phyloP scores from a whole-genome alignment of 2,329 filamentous ascomycete genomes.

The Fusarium denticulatum region DNA sequence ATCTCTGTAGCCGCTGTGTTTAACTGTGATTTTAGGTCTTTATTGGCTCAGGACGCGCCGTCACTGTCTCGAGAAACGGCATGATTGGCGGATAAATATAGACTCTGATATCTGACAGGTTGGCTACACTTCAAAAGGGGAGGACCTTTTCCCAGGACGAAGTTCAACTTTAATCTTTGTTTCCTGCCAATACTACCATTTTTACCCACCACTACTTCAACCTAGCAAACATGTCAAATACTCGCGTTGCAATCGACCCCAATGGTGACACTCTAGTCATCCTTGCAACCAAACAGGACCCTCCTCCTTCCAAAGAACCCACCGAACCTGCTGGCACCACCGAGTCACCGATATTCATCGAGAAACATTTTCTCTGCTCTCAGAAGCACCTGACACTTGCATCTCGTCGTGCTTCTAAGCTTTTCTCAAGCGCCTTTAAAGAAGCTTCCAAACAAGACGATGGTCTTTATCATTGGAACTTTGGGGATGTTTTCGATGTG shows the following conservation, averaged over 20 bases:
- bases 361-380: background rate
- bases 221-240: background rate
- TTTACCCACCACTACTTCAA: too few species aligned
- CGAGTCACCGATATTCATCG: background rate
- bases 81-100: background rate
- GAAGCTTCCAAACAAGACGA: background rate
- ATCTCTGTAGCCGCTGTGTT: background rate
- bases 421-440: background rate
- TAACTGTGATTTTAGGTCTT: background rate
- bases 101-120: background rate
- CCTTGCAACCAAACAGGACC: background rate
- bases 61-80: fast-evolving
- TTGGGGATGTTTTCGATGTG: background rate
- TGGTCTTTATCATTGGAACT: background rate
- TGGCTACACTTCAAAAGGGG: background rate
- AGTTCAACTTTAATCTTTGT: background rate
- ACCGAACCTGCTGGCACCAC: background rate
- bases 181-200: background rate
- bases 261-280: background rate
- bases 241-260: background rate
- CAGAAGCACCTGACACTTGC: background rate
- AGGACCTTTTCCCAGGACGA: background rate
- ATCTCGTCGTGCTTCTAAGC: background rate
- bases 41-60: background rate
- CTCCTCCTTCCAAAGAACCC: background rate